Conservation (phyloP, 208 protist genomes). For the Trypanosoma cruzi region DNA sequence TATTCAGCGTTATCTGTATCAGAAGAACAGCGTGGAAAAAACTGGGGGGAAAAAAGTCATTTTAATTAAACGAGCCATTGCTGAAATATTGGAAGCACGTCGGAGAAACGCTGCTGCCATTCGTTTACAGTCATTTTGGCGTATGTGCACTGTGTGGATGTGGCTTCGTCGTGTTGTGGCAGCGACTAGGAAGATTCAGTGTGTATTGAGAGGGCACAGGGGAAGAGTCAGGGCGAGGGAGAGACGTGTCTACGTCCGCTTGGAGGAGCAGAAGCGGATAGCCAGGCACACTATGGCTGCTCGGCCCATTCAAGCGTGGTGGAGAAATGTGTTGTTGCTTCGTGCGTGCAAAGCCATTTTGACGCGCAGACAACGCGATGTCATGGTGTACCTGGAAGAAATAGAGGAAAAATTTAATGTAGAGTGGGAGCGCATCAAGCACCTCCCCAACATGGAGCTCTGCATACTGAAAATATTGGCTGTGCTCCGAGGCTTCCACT, state of each 20-base stretch:
- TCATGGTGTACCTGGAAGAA: conserved; percentile 33
- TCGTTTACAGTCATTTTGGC: conserved; percentile 54
- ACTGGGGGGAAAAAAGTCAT: conserved; percentile 32
- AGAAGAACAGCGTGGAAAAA: conserved; percentile 42
- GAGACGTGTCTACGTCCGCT: conserved; percentile 31
- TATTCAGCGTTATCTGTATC: conserved; percentile 42
- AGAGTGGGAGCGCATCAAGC: conserved; percentile 26
- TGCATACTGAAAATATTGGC: conserved; percentile 37
- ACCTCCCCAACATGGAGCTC: conserved; percentile 28
- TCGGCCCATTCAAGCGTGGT: conserved; percentile 13
- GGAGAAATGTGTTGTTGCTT: conserved; percentile 13
- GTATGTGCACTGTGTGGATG: conserved; percentile 36
- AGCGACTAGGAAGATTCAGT: conserved; percentile 30
- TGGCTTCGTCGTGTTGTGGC: background rate
- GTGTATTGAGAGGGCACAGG: conserved; percentile 26
- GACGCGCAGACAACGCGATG: conserved; percentile 25
- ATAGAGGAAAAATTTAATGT: conserved; percentile 32
- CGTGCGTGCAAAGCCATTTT: conserved; percentile 8
- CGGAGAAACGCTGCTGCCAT: conserved; percentile 33
- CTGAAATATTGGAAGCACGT: conserved; percentile 12
- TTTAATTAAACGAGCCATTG: conserved; percentile 20
- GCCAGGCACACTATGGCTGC: background rate
- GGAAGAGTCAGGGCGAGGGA: conserved; percentile 31
- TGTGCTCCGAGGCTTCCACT: conserved; percentile 51
- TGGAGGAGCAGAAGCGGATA: conserved; percentile 35